These are phyloP conservation scores for Globisporangium uncinulatum DNA, from an alignment of 352 stramenopile species.

Conservation along the genomic window DNA sequence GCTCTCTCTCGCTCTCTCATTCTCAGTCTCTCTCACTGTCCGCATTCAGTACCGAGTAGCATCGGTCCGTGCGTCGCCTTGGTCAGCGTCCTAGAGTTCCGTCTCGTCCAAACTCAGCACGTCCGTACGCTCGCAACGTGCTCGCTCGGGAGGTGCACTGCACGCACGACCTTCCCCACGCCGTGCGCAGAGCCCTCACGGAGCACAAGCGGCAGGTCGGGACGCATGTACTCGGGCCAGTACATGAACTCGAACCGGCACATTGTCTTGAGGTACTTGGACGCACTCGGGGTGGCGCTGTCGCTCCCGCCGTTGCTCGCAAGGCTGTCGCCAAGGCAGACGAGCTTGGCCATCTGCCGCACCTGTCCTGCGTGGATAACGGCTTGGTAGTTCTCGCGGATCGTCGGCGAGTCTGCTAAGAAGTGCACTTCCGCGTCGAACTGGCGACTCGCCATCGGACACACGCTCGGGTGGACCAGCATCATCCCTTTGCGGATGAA, in stretches of 20 bases:
- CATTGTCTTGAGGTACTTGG: constrained; percentile 26
- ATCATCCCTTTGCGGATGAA: constrained; percentile 36
- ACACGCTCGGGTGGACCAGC: constrained; percentile 11
- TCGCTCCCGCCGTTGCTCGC: constrained; percentile 1
- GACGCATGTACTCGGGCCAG: constrained; percentile 79
- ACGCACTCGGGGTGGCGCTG: constrained; percentile 1
- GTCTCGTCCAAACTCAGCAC: constrained; percentile 20
- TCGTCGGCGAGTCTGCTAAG: constrained; percentile 28
- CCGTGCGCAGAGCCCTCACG: constrained; percentile 59
- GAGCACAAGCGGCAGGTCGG: constrained; percentile 69
- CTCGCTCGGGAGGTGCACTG: constrained; percentile 42
- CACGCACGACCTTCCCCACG: constrained; percentile 59
- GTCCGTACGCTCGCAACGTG: constrained; percentile 39
- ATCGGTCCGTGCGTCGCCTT: too few relatives aligned
- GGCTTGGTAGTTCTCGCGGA: constrained; percentile 72
- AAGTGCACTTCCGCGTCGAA: constrained; percentile 16
- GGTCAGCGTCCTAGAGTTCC: too few relatives aligned
- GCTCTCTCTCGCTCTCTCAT: too few relatives aligned
- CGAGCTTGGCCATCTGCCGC: constrained; percentile 75
- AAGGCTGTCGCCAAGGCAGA: constrained; percentile 27
- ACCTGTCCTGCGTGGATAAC: constrained; percentile 81
- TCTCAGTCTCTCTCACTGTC: too few relatives aligned
- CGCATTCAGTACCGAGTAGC: too few relatives aligned
- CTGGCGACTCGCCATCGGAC: constrained; percentile 10
- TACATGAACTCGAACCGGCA: constrained; percentile 87